Percentiles rank a stretch among this genome's conserved stretches.
These are phyloP conservation scores for Paradendryphiella salina DNA, from an alignment of 2,329 filamentous ascomycete genomes.

Conservation along the genomic window DNA sequence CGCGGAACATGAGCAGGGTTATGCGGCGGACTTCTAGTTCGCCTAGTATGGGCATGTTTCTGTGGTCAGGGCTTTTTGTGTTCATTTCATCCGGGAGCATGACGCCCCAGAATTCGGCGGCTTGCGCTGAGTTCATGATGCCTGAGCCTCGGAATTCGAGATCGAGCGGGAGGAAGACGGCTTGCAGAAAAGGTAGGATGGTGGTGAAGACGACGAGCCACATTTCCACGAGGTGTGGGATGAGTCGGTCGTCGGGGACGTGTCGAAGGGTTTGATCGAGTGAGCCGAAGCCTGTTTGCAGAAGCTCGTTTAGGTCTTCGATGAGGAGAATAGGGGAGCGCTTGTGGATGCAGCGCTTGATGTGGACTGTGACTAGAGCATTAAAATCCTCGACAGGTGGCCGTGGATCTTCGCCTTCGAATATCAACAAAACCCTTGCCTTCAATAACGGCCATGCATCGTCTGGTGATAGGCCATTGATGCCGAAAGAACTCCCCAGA, in stretches of 20 bases:
- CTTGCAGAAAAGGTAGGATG: slow-evolving; percentile 90
- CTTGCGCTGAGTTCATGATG: slow-evolving; percentile 76
- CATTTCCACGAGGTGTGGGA: slow-evolving; percentile 86
- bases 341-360: slow-evolving; percentile 75
- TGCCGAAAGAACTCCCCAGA: slow-evolving; percentile 53
- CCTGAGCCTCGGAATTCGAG: slow-evolving; percentile 89
- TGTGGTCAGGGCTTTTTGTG: slow-evolving; percentile 48
- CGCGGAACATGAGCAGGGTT: slow-evolving; percentile 84
- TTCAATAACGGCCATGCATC: slow-evolving; percentile 83
- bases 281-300: slow-evolving; percentile 80
- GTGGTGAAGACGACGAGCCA: slow-evolving; percentile 93
- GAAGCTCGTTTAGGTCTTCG: slow-evolving; percentile 74
- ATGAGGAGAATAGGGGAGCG: slow-evolving; percentile 71
- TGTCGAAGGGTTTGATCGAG: slow-evolving; percentile 80
- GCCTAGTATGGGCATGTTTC: slow-evolving; percentile 53
- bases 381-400: slow-evolving; percentile 86
- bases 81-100: slow-evolving; percentile 57
- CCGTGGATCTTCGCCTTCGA: slow-evolving; percentile 77
- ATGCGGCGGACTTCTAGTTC: slow-evolving; percentile 84
- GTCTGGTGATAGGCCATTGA: slow-evolving; percentile 59
- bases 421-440: slow-evolving; percentile 74
- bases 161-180: slow-evolving; percentile 90
- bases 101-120: slow-evolving; percentile 87
- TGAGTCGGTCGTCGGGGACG: slow-evolving; percentile 82
- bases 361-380: slow-evolving; percentile 74